Evolutionary conservation across 208 protist genomes (phyloP), one percentile per base, ranked within the genome.

Genomic region (Acanthamoeba culbertsoni): DNA sequence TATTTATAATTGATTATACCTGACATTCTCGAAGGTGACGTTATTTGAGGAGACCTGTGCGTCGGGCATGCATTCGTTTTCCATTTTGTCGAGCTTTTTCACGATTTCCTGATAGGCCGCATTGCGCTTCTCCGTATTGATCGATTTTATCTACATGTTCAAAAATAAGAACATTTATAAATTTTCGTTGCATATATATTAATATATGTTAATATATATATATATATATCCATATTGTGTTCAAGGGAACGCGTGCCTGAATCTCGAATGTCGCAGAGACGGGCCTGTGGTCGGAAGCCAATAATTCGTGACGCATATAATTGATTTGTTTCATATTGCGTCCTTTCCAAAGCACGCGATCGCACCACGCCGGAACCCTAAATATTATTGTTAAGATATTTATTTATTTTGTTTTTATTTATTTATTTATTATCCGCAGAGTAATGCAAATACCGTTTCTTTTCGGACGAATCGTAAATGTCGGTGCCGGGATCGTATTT

Each of bases 341-440:
- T 63, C 90, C 51, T 79, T 37, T 68, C 84, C 93, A 97, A 26
- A 98, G 55, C 12, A 98, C 90, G 33, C 97, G 75, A 88, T 98
- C 97, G 86, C 95, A 97, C 96, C 96, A 98, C 3, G 97, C 96
- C n/a, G 97, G 97, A 18, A 86, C 93, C 75, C 94, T 97, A 97
- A 45, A 97, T 95, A 31, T 46, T 31, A 59, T n/a, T 14, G 16
- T 23, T 23, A 14, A 68, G n/a, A n/a, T n/a, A n/a, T n/a, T n/a
- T n/a, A n/a, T n/a, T n/a, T n/a, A n/a, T n/a, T n/a, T n/a, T n/a
- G n/a, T n/a, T n/a, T n/a, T n/a, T n/a, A n/a, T 23, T 93, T 20
- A 75, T 48, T 28, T 26, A 93, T 14, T 91, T 48, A 88, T 89
- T 71, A 45, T 14, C 16, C 28, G 20, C n/a, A 35, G 26, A 40